Evolutionary conservation across 495 filamentous ascomycete genomes (phyloP).

Genomic region (Penicillium subrubescens): DNA sequence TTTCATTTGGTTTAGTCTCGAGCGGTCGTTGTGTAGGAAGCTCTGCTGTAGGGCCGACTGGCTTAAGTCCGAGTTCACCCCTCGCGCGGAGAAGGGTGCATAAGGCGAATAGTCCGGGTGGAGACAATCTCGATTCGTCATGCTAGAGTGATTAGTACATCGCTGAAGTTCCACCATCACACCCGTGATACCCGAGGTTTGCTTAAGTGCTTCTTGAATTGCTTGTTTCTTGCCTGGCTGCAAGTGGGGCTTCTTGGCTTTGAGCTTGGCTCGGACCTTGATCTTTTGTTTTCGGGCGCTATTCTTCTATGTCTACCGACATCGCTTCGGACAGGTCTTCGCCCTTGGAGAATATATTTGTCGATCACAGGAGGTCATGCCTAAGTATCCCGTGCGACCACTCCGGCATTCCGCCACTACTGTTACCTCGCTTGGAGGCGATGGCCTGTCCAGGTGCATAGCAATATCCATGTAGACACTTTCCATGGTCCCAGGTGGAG

Average conservation of each 20-base stretch:
- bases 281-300: background rate
- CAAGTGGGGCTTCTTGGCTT: conserved; percentile 3
- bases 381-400: background rate
- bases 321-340: background rate
- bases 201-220: background rate
- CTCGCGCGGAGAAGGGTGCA: conserved; percentile 13
- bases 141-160: background rate
- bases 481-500: conserved; percentile 5
- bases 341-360: background rate
- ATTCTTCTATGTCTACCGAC: background rate
- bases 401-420: background rate
- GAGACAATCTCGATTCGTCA: background rate
- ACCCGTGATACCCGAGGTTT: background rate
- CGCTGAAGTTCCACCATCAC: background rate
- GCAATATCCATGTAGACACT: background rate
- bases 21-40: background rate
- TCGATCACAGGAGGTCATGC: background rate
- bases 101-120: background rate
- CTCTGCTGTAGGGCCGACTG: conserved; percentile 2
- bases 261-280: conserved; percentile 5
- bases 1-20: background rate
- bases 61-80: conserved; percentile 8
- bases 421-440: background rate
- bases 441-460: background rate
- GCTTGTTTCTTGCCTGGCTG: background rate